Conservation (phyloP, 139 green algal genomes). For the Coelastrella sp. region DNA sequence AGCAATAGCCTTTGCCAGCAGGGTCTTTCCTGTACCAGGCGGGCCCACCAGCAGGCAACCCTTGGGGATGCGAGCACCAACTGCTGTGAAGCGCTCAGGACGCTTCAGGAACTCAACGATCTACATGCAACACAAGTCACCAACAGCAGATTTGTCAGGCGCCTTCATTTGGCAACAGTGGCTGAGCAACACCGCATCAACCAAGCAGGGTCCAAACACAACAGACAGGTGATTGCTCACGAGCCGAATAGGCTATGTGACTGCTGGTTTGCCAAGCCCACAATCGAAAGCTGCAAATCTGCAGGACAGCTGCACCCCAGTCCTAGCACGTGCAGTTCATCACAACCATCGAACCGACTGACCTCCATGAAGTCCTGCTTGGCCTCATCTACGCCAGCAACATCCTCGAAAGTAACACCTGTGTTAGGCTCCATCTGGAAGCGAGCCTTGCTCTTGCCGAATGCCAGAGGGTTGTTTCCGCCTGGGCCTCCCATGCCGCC, state of each 20-base stretch:
- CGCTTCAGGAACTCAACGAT: slow-evolving; percentile 97
- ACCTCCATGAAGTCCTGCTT: slow-evolving; percentile 99
- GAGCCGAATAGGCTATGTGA: background rate
- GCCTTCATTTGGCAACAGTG: no score
- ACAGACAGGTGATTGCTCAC: background rate
- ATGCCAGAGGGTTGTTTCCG: slow-evolving; percentile 97
- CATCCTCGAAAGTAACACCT: slow-evolving; percentile 97
- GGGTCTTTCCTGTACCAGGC: slow-evolving; percentile 80
- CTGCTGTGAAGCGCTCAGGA: slow-evolving; percentile 94
- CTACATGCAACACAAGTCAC: slow-evolving; percentile 54
- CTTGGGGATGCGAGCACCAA: slow-evolving; percentile 97
- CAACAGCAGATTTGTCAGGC: background rate
- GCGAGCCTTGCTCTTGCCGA: slow-evolving; percentile 97
- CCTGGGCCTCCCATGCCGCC: slow-evolving; percentile 88
- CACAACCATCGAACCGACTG: background rate
- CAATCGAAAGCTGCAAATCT: no score
- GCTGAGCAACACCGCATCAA: no score
- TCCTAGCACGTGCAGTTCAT: no score
- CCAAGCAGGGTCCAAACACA: background rate
- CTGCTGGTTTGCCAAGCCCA: no score
- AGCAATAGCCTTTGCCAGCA: slow-evolving; percentile 85
- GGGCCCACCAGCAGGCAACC: slow-evolving; percentile 94
- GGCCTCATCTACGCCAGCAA: slow-evolving; percentile 99
- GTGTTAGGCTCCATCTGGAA: slow-evolving; percentile 99
- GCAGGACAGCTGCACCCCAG: no score